Percentiles rank a stretch among this genome's conserved stretches.
Evolutionary conservation across 1,139 yeast species (phyloP).

Genomic region (Diutina scorzettiae): DNA sequence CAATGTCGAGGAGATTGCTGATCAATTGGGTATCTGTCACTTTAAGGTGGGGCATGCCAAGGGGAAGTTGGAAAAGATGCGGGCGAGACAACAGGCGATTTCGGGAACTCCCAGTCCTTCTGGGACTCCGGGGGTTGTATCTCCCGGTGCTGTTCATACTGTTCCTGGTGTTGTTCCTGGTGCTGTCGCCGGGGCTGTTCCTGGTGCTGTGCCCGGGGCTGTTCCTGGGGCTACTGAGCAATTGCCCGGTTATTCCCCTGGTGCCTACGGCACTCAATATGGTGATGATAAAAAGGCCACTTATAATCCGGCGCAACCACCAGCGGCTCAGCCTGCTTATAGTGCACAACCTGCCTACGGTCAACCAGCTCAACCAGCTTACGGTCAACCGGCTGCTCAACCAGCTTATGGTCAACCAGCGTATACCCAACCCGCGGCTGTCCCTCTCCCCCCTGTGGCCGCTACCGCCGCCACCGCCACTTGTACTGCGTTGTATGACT

Average conservation of each 20-base stretch:
- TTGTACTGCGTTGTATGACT: constrained; percentile 69
- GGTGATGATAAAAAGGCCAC: constrained; percentile 5
- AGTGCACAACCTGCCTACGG: constrained; percentile 10
- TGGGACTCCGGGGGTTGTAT: neutral
- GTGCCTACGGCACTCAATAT: neutral
- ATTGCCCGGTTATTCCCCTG: constrained; percentile 1
- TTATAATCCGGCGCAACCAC: constrained; percentile 7
- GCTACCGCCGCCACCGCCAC: constrained; percentile 33
- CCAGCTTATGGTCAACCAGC: constrained; percentile 8
- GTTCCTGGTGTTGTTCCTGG: neutral
- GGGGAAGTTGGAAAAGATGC: constrained; percentile 50
- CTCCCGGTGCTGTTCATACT: neutral
- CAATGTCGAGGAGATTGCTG: constrained; percentile 79
- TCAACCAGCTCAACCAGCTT: constrained; percentile 9
- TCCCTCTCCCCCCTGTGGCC: constrained; percentile 9
- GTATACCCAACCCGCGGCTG: constrained; percentile 16
- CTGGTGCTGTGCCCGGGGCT: neutral
- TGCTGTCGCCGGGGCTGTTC: neutral
- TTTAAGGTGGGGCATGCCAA: constrained; percentile 85
- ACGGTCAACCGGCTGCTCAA: constrained; percentile 10
- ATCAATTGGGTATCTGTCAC: constrained; percentile 75
- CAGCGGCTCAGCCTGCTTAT: constrained; percentile 15
- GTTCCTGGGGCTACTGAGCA: neutral
- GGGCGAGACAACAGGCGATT: neutral
- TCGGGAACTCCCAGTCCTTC: neutral